phyloP scores from a whole-genome alignment of 345 rosid genomes.

The Populus davidiana region DNA sequence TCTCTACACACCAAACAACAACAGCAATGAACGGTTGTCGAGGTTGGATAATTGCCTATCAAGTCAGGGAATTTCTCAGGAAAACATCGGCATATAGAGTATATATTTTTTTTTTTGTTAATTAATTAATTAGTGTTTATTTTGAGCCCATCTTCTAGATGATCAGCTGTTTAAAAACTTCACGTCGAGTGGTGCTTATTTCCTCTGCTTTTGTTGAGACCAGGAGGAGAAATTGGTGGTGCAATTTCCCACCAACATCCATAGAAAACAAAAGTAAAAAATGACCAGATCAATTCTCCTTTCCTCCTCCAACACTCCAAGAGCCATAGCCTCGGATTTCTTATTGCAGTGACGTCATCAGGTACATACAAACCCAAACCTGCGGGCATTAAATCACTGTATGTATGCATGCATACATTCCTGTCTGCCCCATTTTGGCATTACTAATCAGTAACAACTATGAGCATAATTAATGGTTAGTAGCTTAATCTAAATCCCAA shows the following conservation, averaged over 20 bases:
- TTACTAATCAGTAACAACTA: neutral
- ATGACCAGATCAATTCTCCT: neutral
- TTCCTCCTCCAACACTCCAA: neutral
- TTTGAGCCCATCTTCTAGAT: too few relatives aligned
- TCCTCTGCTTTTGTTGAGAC: neutral
- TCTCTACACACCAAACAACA: too few relatives aligned
- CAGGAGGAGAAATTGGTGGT: neutral
- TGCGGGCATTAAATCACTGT: neutral
- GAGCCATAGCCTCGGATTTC: neutral
- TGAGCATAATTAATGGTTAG: neutral
- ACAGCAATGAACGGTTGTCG: too few relatives aligned
- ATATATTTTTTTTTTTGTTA: too few relatives aligned
- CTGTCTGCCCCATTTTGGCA: neutral
- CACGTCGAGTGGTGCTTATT: neutral
- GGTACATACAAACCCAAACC: too few relatives aligned
- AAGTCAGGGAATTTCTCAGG: too few relatives aligned
- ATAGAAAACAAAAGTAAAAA: neutral
- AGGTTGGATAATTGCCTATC: too few relatives aligned
- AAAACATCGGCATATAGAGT: too few relatives aligned
- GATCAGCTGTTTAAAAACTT: neutral
- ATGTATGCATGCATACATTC: neutral
- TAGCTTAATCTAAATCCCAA: neutral
- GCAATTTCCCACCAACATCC: neutral
- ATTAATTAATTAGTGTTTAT: too few relatives aligned
- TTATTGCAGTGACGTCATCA: neutral